These are phyloP conservation scores for Hypomyces perniciosus DNA, from an alignment of 2,329 filamentous ascomycete species.

Conservation along the genomic window DNA sequence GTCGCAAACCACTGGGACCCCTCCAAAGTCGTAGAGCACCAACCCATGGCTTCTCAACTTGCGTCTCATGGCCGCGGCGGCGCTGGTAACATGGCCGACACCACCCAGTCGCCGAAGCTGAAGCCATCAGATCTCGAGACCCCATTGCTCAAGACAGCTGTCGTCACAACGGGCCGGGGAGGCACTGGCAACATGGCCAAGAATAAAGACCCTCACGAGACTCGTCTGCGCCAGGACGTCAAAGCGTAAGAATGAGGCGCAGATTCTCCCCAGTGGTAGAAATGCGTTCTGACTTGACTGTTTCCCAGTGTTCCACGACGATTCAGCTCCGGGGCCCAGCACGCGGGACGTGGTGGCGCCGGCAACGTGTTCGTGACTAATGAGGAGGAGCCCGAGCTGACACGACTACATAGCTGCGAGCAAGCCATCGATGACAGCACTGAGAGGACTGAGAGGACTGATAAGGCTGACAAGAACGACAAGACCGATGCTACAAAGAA, in stretches of 20 bases:
- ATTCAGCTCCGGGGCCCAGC: constrained; percentile 51
- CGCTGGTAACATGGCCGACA: constrained; percentile 65
- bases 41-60: constrained; percentile 31
- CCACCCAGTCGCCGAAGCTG: constrained; percentile 45
- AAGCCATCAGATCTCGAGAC: constrained; percentile 65
- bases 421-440: constrained; percentile 28
- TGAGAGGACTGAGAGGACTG: constrained; percentile 7
- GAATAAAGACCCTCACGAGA: constrained; percentile 64
- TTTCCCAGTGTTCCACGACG: constrained; percentile 47
- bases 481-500: constrained; percentile 11
- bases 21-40: too few relatives aligned
- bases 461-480: too few relatives aligned
- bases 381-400: constrained; percentile 34
- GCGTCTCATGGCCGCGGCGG: constrained; percentile 71
- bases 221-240: constrained; percentile 78
- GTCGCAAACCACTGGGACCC: too few relatives aligned
- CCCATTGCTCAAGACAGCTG: constrained; percentile 73
- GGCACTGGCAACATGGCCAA: constrained; percentile 82
- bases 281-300: constrained; percentile 6
- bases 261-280: neutral
- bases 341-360: constrained; percentile 69
- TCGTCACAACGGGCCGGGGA: constrained; percentile 85
- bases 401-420: constrained; percentile 25
- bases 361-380: constrained; percentile 59
- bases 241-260: constrained; percentile 48